Evolutionary conservation across 441 rosid species (phyloP).

Genomic region (Hura crepitans): DNA sequence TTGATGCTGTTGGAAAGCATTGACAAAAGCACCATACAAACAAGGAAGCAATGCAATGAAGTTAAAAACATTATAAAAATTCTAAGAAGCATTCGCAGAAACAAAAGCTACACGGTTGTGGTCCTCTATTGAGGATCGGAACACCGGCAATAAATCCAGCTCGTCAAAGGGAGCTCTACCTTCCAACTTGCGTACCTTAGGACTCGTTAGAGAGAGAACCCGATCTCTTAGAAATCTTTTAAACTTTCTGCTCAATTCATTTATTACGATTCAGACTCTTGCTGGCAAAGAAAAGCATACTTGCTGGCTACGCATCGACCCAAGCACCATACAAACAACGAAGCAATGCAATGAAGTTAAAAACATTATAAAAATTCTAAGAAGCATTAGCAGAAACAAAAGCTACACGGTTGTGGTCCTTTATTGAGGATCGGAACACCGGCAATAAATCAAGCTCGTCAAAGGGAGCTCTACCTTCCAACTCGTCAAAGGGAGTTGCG

Average conservation of each 20-base stretch:
- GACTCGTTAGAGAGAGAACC: too few relatives aligned
- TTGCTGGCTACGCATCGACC: conserved; percentile 67
- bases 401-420: too few relatives aligned
- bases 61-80: conserved; percentile 28
- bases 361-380: conserved; percentile 26
- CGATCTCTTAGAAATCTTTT: too few relatives aligned
- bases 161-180: too few relatives aligned
- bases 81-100: conserved; percentile 15
- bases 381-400: conserved; percentile 10
- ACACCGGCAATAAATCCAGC: too few relatives aligned
- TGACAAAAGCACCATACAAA: conserved; percentile 22
- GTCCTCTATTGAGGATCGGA: too few relatives aligned
- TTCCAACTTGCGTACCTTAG: too few relatives aligned
- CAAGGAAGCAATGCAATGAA: conserved; percentile 26
- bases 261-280: neutral
- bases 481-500: too few relatives aligned
- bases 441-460: too few relatives aligned
- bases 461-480: too few relatives aligned
- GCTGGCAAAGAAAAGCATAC: conserved; percentile 26
- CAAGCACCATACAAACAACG: conserved; percentile 18
- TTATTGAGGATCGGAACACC: too few relatives aligned
- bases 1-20: conserved; percentile 69
- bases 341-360: conserved; percentile 29
- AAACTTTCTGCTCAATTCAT: too few relatives aligned
- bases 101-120: conserved; percentile 4